Percentiles rank a stretch among this genome's conserved stretches.
phyloP scores from a whole-genome alignment of 2,329 filamentous ascomycete species.

The Dactylellina cionopaga region DNA sequence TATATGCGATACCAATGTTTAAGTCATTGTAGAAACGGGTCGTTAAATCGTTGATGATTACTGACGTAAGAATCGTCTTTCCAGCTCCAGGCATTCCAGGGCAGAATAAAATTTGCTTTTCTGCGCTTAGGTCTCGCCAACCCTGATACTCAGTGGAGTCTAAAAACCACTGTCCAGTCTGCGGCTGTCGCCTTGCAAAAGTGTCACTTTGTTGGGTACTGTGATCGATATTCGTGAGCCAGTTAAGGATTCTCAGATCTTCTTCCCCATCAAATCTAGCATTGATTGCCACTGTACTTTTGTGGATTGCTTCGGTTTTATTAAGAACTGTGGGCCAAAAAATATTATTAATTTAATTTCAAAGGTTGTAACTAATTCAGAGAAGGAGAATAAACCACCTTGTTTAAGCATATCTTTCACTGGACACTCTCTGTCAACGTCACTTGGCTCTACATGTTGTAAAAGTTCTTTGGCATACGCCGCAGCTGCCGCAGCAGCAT shows the following conservation, averaged over 20 bases:
- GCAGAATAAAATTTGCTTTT: constrained; percentile 62
- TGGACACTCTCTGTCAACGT: background rate
- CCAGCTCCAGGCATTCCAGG: constrained; percentile 65
- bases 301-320: background rate
- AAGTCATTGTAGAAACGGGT: constrained; percentile 53
- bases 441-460: background rate
- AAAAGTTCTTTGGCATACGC: constrained; percentile 10
- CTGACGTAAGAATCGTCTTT: constrained; percentile 64
- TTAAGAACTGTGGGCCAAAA: background rate
- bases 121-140: background rate
- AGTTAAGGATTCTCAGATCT: constrained; percentile 58
- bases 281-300: background rate
- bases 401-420: background rate
- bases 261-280: background rate
- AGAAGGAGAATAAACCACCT: background rate
- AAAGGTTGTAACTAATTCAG: background rate
- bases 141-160: background rate
- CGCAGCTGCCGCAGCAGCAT: constrained; percentile 33
- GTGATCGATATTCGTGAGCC: constrained; percentile 61
- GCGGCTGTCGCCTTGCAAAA: constrained; percentile 59
- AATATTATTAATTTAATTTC: too few relatives aligned
- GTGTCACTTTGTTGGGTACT: constrained; percentile 61
- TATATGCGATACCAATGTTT: constrained; percentile 61
- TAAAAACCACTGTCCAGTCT: constrained; percentile 59
- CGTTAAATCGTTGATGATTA: constrained; percentile 60